phyloP scores from a whole-genome alignment of 148 eudicot species.

The Polygonum maritimum region DNA sequence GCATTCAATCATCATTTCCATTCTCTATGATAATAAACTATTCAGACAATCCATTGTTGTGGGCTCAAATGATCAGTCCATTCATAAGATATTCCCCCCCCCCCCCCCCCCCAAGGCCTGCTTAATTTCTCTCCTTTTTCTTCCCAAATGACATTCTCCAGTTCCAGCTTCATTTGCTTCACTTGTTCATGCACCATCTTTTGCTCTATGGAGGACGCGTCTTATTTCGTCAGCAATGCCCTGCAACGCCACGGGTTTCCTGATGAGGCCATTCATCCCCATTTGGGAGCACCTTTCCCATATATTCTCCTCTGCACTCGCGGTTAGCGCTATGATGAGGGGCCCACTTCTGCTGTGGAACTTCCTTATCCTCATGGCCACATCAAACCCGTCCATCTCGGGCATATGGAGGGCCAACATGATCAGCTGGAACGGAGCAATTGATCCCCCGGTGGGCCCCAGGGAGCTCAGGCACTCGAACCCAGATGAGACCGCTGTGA shows the following conservation, averaged over 20 bases:
- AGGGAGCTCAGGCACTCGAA: conserved; percentile 49
- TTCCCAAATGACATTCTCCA: not conserved
- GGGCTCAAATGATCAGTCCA: not conserved
- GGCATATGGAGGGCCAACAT: conserved; percentile 74
- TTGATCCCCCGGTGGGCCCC: conserved; percentile 21
- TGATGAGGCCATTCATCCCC: conserved; percentile 64
- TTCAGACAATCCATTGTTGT: not conserved
- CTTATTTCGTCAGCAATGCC: conserved; percentile 65
- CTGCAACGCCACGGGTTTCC: conserved; percentile 61
- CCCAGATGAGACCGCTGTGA: conserved; percentile 48
- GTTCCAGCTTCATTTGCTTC: conserved; percentile 1
- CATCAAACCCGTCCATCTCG: conserved; percentile 71
- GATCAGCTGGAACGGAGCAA: conserved; percentile 34
- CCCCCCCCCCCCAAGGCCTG: not conserved
- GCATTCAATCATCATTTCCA: not conserved
- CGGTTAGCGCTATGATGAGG: conserved; percentile 53
- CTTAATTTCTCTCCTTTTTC: not conserved
- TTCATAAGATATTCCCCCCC: not conserved
- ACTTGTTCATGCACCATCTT: not conserved
- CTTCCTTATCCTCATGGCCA: conserved; percentile 49
- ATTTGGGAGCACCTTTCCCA: conserved; percentile 53
- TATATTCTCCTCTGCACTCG: conserved; percentile 61
- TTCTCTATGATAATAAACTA: conserved; percentile 1
- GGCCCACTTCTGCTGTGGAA: conserved; percentile 43
- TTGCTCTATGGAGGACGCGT: conserved; percentile 23